These are phyloP conservation scores for Phytophthora litchii DNA, from an alignment of 352 stramenopile genomes.

Conservation along the genomic window DNA sequence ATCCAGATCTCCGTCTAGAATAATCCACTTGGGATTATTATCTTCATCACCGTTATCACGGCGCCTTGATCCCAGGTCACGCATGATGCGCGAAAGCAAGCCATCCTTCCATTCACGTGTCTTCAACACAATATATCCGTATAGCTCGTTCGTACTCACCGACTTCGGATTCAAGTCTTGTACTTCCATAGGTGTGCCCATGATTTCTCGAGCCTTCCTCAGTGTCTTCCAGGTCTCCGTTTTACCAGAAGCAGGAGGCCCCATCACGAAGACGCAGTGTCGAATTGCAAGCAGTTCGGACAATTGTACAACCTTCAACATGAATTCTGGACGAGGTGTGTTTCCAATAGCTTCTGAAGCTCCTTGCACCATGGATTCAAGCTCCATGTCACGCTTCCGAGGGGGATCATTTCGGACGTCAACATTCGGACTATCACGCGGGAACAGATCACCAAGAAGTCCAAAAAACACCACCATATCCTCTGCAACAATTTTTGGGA, in stretches of 20 bases:
- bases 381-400: constrained; percentile 91
- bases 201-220: constrained; percentile 85
- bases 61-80: constrained; percentile 91
- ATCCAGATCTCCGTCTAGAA: constrained; percentile 96
- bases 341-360: constrained; percentile 83
- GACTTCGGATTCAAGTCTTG: constrained; percentile 96
- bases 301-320: constrained; percentile 96
- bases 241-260: constrained; percentile 93
- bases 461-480: constrained; percentile 96
- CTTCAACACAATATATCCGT: constrained; percentile 95
- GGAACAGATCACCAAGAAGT: constrained; percentile 95
- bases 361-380: constrained; percentile 91
- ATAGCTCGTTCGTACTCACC: constrained; percentile 95
- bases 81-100: constrained; percentile 95
- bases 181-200: constrained; percentile 89
- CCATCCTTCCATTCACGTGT: constrained; percentile 97
- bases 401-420: constrained; percentile 91
- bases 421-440: constrained; percentile 82
- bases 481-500: constrained; percentile 96
- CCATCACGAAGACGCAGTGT: constrained; percentile 98
- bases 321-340: constrained; percentile 82
- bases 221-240: constrained; percentile 96
- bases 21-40: constrained; percentile 97
- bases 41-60: constrained; percentile 90
- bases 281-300: constrained; percentile 95